These are phyloP conservation scores for Paramyrothecium sp. DNA, from an alignment of 2,329 filamentous ascomycete species.

Conservation along the genomic window DNA sequence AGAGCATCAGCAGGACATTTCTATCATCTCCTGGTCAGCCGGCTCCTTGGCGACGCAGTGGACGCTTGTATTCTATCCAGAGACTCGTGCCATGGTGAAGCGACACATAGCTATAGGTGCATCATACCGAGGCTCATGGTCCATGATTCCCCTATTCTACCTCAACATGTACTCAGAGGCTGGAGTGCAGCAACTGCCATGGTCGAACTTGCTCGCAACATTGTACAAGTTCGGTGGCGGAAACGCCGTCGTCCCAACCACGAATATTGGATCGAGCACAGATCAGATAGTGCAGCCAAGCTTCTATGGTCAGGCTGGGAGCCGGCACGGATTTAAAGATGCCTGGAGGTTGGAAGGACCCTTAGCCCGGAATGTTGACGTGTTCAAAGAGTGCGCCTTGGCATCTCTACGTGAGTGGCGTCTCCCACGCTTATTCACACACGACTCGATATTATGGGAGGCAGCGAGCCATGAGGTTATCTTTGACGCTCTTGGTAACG, in stretches of 20 bases:
- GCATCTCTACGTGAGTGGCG: not conserved
- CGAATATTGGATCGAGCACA: slow-evolving; percentile 4
- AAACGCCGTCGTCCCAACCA: not conserved
- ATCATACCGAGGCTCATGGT: slow-evolving; percentile 2
- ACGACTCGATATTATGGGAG: slow-evolving; percentile 2
- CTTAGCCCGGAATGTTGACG: slow-evolving; percentile 1
- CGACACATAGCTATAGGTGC: slow-evolving; percentile 1
- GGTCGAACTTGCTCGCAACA: slow-evolving; percentile 4
- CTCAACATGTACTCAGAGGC: slow-evolving; percentile 3
- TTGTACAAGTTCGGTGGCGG: not conserved
- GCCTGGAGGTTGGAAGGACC: slow-evolving; percentile 2
- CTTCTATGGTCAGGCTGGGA: not conserved
- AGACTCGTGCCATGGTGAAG: slow-evolving; percentile 4
- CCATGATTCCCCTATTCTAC: slow-evolving; percentile 2
- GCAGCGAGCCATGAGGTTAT: slow-evolving; percentile 3
- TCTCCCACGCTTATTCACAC: not conserved
- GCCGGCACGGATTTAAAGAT: not conserved
- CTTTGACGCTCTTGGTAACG: not conserved
- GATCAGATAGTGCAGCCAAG: slow-evolving; percentile 3
- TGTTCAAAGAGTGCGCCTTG: slow-evolving; percentile 2
- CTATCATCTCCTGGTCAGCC: slow-evolving; percentile 6
- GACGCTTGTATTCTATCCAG: slow-evolving; percentile 4
- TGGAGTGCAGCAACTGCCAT: slow-evolving; percentile 3
- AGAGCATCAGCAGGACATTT: not conserved
- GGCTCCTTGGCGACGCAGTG: slow-evolving; percentile 2